Evolutionary conservation across 208 protist genomes (phyloP), one percentile per base, ranked within the genome.

Genomic region (Trypanosoma theileri): DNA sequence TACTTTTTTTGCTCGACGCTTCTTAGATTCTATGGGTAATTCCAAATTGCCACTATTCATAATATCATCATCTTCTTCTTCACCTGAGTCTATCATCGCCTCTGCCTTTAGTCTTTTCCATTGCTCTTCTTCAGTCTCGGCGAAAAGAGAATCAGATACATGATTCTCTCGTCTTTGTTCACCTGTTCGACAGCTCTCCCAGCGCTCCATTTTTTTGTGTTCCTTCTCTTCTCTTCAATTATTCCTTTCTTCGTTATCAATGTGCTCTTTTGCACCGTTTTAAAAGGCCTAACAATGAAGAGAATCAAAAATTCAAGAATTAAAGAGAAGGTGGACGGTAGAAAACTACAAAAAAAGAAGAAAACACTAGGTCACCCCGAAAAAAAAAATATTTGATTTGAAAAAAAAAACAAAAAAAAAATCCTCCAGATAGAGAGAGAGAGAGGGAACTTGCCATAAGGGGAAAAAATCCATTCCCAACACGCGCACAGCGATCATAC

Each of bases 31-130:
- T 10, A 56, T 55, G 28, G 63, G 63, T 55, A 66, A 57, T 19
- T 21, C 21, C 11, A 73, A 44, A 54, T 12, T 50, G 9, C 60
- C 59, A 46, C 69, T 48, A 22, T 66, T 44, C 1, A 57, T 66
- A 7, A 73, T 22, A 8, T 24, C 52, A 61, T n/a, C 65, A 17
- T 86, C 74, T 31, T 82, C 74, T 31, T 82, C 80, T 17, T 85
- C 83, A 55, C 81, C 84, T 4, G 59, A 72, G 35, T 75, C 79
- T 12, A 73, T 77, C 57, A 84, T 68, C 17, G 85, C 57, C 51
- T 84, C 75, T 59, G 87, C 78, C 57, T 80, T 72, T 40, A 93
- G 59, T 16, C 63, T 80, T 64, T 65, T 69, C 87, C 87, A 93
- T 35, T 81, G 76, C 54, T 86, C 87, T 45, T 88, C 82, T 35